Conservation (phyloP, 139 green algal species). For the Klebsormidium nitens region DNA sequence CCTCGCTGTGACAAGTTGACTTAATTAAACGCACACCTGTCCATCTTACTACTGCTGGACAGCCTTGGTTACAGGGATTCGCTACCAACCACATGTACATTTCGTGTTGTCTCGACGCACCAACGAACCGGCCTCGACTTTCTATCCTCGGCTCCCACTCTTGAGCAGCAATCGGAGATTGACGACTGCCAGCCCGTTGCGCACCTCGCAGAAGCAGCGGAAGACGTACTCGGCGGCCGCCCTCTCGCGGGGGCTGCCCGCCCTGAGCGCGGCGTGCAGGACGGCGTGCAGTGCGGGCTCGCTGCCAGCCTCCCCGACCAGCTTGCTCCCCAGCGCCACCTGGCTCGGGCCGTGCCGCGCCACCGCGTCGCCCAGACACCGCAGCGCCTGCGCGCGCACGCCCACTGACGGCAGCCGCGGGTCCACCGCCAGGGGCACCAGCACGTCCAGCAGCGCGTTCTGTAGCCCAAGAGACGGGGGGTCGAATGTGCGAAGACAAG, state of each 20-base stretch:
- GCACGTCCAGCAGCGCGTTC: conserved; percentile 6
- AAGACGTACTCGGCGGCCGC: conserved; percentile 35
- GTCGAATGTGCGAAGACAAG: too few species aligned
- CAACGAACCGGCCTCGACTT: too few species aligned
- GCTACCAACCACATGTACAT: too few species aligned
- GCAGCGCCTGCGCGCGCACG: conserved; percentile 33
- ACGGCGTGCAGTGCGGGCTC: conserved; percentile 41
- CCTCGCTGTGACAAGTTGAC: too few species aligned
- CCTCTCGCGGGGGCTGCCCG: conserved; percentile 13
- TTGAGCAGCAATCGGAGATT: too few species aligned
- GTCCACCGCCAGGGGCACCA: conserved; percentile 13
- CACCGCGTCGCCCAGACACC: conserved; percentile 28
- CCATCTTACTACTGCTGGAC: too few species aligned
- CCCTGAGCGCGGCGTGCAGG: conserved; percentile 27
- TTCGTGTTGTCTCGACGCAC: too few species aligned
- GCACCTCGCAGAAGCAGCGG: conserved; percentile 11
- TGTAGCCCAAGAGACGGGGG: too few species aligned
- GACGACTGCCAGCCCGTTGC: too few species aligned
- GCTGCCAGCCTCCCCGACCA: conserved; percentile 5
- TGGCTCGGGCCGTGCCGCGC: conserved; percentile 35
- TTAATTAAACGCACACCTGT: too few species aligned
- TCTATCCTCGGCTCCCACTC: too few species aligned
- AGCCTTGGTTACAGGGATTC: too few species aligned
- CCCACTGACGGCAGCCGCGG: conserved; percentile 7
- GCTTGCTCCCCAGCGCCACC: conserved; percentile 40